Evolutionary conservation across 169 alveolate genomes (phyloP), one percentile per base, ranked within the genome.

Genomic region (Plasmodium vivax): DNA sequence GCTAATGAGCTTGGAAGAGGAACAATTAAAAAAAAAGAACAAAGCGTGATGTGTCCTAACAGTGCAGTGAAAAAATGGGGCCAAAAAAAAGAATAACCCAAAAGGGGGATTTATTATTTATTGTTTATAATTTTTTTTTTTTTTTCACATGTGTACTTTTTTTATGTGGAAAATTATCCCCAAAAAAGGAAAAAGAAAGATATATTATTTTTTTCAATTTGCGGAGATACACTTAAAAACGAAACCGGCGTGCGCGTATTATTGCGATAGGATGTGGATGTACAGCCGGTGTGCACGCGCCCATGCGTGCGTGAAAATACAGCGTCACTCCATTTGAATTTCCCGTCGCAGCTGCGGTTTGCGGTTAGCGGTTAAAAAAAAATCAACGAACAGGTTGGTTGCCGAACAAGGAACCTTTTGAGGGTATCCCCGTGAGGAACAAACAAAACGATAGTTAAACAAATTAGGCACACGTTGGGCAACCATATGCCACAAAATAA

Each of bases 1-100:
- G 36, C 19, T 88, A 68, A 88, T 30, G 14, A 88, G 51, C 38
- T 80, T 88, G 73, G 94, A 88, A 88, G 94, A 88, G 82, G 94
- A 80, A 80, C 73, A 41, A 19, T 27, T 80, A 58, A 88, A 88
- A 74, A 88, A 80, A 43, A 79, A 88, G 54, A 80, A 88, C 38
- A 80, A 88, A 81, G 30, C 75, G 38, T 88, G 16, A 73, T 19
- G 5, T 80, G 73, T 30, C 72, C 14, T 32, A 82, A 3, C 34
- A 34, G 9, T 81, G 16, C 58, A 43, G 14, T 10, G 32, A 51
- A n/a, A 23, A 81, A 81, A 81, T 81, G 8, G 27, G 3, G 83
- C 12, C 81, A 72, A 36, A 74, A 9, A 9, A 27, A 62, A 5
- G 77, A n/a, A 6, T 62, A 19, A 62, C 36, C 32, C 14, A 27